Evolutionary conservation across 805 yeast genomes (phyloP).

Genomic region (Suhomyces prunicola): DNA sequence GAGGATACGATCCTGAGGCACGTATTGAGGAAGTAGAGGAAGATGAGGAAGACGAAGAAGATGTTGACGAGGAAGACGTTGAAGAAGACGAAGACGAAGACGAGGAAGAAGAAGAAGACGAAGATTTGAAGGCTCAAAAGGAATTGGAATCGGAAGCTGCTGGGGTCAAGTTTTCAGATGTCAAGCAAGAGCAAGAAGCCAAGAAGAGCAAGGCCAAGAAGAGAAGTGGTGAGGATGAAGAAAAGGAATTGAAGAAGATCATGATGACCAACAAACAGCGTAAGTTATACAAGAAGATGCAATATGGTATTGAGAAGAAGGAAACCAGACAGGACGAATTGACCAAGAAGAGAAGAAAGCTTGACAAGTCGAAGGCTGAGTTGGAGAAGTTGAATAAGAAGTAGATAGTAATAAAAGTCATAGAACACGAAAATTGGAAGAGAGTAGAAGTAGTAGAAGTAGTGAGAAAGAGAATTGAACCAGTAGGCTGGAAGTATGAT

Average conservation of each 20-base stretch:
- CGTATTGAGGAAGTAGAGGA: conserved; percentile 37
- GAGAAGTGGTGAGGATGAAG: conserved; percentile 65
- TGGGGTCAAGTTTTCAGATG: conserved; percentile 75
- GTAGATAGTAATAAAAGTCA: not conserved
- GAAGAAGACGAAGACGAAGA: conserved; percentile 43
- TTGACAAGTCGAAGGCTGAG: conserved; percentile 58
- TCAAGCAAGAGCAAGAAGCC: conserved; percentile 20
- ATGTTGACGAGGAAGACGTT: conserved; percentile 37
- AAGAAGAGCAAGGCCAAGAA: conserved; percentile 37
- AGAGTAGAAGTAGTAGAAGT: no score
- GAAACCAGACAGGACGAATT: conserved; percentile 69
- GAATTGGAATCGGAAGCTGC: conserved; percentile 77
- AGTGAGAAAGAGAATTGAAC: no score
- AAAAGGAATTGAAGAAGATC: conserved; percentile 86
- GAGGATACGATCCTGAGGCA: conserved; percentile 77
- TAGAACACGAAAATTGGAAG: no score
- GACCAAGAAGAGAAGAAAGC: conserved; percentile 64
- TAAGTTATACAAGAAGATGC: conserved; percentile 92
- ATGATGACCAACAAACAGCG: conserved; percentile 98
- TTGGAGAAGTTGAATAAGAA: conserved; percentile 24
- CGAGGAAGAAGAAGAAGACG: conserved; percentile 52
- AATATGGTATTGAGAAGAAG: conserved; percentile 81
- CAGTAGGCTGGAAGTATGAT: no score
- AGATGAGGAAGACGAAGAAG: conserved; percentile 49
- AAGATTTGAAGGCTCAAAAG: conserved; percentile 73